These are phyloP conservation scores for Maudiozyma bulderi DNA, from an alignment of 805 yeast species.

Conservation along the genomic window DNA sequence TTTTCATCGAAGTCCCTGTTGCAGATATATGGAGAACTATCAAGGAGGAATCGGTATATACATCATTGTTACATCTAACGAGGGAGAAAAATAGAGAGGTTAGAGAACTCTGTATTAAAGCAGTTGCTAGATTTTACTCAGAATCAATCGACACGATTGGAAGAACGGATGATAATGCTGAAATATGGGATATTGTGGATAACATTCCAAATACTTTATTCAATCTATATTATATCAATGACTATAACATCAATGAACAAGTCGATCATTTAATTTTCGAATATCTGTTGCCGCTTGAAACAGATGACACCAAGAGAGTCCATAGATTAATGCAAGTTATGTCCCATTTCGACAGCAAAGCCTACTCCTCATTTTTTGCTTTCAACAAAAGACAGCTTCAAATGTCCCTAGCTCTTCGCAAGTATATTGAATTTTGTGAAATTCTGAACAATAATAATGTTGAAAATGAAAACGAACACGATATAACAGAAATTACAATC, in stretches of 20 bases:
- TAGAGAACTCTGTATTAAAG: conserved; percentile 47
- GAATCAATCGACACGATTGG: conserved; percentile 30
- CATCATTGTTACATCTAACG: conserved; percentile 49
- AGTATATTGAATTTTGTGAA: conserved; percentile 43
- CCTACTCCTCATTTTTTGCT: conserved; percentile 58
- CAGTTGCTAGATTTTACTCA: conserved; percentile 49
- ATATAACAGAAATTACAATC: conserved; percentile 5
- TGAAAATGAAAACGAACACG: background rate
- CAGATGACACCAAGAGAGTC: conserved; percentile 39
- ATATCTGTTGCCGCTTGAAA: conserved; percentile 47
- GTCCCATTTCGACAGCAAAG: conserved; percentile 42
- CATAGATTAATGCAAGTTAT: conserved; percentile 43
- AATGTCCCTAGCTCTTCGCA: conserved; percentile 40
- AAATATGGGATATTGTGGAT: conserved; percentile 24
- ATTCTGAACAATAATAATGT: conserved; percentile 22
- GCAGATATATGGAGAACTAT: conserved; percentile 39
- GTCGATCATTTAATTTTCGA: conserved; percentile 58
- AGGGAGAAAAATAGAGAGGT: conserved; percentile 64
- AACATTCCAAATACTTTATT: conserved; percentile 57
- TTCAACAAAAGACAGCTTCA: conserved; percentile 61
- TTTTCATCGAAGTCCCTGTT: conserved; percentile 40
- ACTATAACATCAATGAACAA: conserved; percentile 49
- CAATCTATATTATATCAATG: conserved; percentile 65
- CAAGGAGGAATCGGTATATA: conserved; percentile 38
- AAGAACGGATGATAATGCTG: conserved; percentile 13